Evolutionary conservation across 129 eudicot species (phyloP), one percentile per base, ranked within the genome.

Genomic region (Pittosporum tobira): DNA sequence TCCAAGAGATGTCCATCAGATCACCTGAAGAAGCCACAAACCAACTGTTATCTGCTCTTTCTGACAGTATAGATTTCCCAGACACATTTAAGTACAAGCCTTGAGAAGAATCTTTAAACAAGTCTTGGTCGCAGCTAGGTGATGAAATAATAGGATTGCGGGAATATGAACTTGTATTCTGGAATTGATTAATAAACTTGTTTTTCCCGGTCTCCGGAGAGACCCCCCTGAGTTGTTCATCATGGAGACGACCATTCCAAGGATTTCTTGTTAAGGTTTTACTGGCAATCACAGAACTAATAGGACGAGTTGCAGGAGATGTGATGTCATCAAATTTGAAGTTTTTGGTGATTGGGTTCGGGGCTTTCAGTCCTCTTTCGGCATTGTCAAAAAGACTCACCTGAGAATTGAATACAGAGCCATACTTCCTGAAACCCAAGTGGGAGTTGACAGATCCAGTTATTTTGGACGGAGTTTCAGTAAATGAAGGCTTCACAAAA

Each of bases 1-100:
- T 79, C 83, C 81, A 79, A 64, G 88, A 69, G 21, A 79, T 51
- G 45, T 83, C 88, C 95, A 83, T 83, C 40, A 68, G 42, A 77
- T 79, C 84, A 20, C 53, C 73, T 18, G 77, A 63, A 42, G 77
- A 65, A 30, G 63, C 65, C 30, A 61, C 40, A 38, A 34, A 75
- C 69, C 75, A 34, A 12, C 42, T 52, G 46, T 38, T 65, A 58
- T 66, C 77, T 26, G 62, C 46, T 58, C 62, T 64, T 11, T 70
- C 73, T 23, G 75, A 25, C n/a, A 55, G 66, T 21, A 46, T 59
- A 56, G 55, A 51, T 64, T 81, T 78, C 52, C 72, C 68, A 47
- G 69, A 45, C 11, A 46, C 53, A 58, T 51, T 66, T 23, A 45
- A 30, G 52, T 60, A 29, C 49, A 53, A 34, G 7, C 53, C 83